These are phyloP conservation scores for Paecilomyces sp. DNA, from an alignment of 2,329 filamentous ascomycete genomes.

Conservation along the genomic window DNA sequence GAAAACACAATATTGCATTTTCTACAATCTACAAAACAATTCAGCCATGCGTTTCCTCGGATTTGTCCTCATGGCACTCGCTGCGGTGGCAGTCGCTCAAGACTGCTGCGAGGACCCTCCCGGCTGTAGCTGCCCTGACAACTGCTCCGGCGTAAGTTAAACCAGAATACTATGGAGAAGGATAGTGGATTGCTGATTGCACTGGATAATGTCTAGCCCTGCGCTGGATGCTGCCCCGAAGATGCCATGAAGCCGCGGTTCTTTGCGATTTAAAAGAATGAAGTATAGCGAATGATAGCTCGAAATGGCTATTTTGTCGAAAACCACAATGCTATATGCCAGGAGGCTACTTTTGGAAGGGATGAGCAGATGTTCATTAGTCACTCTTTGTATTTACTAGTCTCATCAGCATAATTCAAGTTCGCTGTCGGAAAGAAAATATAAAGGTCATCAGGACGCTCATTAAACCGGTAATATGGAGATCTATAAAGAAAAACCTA, in stretches of 20 bases:
- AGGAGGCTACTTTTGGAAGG: background rate
- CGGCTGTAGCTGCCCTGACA: slow-evolving; percentile 1
- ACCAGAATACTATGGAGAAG: background rate
- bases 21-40: too few relatives aligned
- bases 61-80: background rate
- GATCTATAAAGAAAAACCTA: background rate
- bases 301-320: background rate
- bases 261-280: background rate
- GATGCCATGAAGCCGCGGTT: background rate
- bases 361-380: background rate
- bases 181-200: background rate
- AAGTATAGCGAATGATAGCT: background rate
- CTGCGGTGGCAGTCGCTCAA: slow-evolving; percentile 1
- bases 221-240: slow-evolving; percentile 1
- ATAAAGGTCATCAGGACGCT: background rate
- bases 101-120: slow-evolving; percentile 2
- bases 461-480: background rate
- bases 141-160: slow-evolving; percentile 1
- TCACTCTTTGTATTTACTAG: background rate
- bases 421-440: background rate
- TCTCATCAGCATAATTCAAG: background rate
- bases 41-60: background rate
- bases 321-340: background rate
- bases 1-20: too few relatives aligned
- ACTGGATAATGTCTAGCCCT: background rate